Evolutionary conservation across 495 filamentous ascomycete species (phyloP).

Genomic region (Neurospora sp.): DNA sequence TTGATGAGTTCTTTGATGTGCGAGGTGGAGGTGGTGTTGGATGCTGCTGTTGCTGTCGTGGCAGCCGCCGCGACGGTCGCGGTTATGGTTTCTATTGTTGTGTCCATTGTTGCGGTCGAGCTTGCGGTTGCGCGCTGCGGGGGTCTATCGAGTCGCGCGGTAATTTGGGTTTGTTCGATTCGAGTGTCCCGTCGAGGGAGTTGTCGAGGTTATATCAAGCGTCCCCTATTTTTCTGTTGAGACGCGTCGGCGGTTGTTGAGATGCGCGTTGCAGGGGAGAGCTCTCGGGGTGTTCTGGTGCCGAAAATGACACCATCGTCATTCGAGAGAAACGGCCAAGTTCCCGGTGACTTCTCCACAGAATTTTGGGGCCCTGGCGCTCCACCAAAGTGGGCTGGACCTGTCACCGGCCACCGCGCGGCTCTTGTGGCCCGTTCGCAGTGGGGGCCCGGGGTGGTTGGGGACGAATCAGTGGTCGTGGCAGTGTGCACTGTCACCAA

Average conservation of each 20-base stretch:
- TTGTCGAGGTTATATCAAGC: neutral
- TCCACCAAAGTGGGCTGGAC: neutral
- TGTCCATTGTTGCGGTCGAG: neutral
- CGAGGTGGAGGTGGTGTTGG: slow-evolving; percentile 1
- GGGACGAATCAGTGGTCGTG: neutral
- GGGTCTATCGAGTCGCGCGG: no score
- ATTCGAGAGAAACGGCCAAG: slow-evolving; percentile 3
- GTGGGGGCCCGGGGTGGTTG: neutral
- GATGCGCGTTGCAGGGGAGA: neutral
- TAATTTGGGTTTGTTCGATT: no score
- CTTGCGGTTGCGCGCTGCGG: neutral
- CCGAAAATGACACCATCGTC: slow-evolving; percentile 11
- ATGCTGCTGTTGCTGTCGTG: neutral
- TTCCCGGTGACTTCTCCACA: neutral
- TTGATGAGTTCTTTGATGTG: slow-evolving; percentile 14
- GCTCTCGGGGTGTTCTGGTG: neutral
- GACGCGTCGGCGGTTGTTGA: neutral
- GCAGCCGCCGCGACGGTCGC: slow-evolving; percentile 10
- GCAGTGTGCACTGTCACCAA: neutral
- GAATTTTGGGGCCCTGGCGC: neutral
- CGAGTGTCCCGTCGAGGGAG: no score
- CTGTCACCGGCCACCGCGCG: neutral
- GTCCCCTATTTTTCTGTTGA: neutral
- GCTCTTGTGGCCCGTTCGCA: neutral
- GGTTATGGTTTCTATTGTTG: neutral